These are phyloP conservation scores for Hymenochaete sp. DNA, from an alignment of 1,284 basidiomycete genomes.

Conservation along the genomic window DNA sequence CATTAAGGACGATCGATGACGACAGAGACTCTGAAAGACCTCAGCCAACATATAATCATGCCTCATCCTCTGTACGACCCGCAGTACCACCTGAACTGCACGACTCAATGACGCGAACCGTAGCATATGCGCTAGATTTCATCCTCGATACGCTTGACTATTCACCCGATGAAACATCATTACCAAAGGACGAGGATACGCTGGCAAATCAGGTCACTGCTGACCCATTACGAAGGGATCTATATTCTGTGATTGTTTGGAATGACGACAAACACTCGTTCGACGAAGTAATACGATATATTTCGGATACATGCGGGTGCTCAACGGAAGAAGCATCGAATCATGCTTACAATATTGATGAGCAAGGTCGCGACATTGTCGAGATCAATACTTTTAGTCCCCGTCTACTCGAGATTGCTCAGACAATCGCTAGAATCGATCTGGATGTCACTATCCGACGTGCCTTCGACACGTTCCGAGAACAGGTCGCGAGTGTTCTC, in stretches of 20 bases:
- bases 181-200: slow-evolving; percentile 62
- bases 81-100: slow-evolving; percentile 56
- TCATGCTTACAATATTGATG: slow-evolving; percentile 66
- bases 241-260: slow-evolving; percentile 86
- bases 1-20: slow-evolving; percentile 22
- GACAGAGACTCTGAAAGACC: too few species aligned
- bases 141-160: slow-evolving; percentile 79
- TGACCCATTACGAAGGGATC: slow-evolving; percentile 69
- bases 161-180: slow-evolving; percentile 70
- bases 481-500: slow-evolving; percentile 77
- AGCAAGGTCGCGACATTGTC: slow-evolving; percentile 80
- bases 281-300: slow-evolving; percentile 78
- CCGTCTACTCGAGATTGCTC: slow-evolving; percentile 72
- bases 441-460: slow-evolving; percentile 85
- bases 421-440: slow-evolving; percentile 80
- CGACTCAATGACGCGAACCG: slow-evolving; percentile 63
- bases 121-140: slow-evolving; percentile 77
- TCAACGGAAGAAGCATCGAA: slow-evolving; percentile 56
- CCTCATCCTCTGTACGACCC: slow-evolving; percentile 36
- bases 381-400: slow-evolving; percentile 65
- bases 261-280: slow-evolving; percentile 98
- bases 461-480: slow-evolving; percentile 84
- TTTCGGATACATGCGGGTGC: slow-evolving; percentile 59
- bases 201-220: slow-evolving; percentile 64
- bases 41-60: too few species aligned